Evolutionary conservation across 352 stramenopile species (phyloP).

Genomic region (Phytophthora sp.): DNA sequence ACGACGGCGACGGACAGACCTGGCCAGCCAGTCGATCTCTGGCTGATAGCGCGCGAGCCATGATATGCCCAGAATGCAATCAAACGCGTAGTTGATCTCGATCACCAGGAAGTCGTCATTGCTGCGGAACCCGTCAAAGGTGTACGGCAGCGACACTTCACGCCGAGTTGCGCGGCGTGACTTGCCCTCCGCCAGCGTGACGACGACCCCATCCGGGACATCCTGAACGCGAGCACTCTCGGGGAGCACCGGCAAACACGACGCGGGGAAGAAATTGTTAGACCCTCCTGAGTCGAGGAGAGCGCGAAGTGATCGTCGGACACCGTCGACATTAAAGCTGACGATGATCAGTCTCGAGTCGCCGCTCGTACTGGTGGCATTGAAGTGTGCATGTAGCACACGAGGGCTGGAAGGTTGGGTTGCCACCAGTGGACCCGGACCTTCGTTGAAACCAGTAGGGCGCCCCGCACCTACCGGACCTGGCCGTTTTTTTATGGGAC

Average conservation of each 20-base stretch:
- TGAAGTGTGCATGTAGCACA: constrained; percentile 17
- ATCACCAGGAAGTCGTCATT: constrained; percentile 25
- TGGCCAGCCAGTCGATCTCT: constrained; percentile 4
- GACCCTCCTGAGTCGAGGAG: background rate
- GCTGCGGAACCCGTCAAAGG: background rate
- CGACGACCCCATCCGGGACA: background rate
- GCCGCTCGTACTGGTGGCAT: too few species aligned
- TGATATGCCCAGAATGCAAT: constrained; percentile 35
- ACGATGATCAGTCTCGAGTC: constrained; percentile 23
- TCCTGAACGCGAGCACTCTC: background rate
- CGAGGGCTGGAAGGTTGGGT: constrained; percentile 3
- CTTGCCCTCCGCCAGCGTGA: background rate
- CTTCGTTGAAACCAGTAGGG: constrained; percentile 13
- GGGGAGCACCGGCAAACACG: background rate
- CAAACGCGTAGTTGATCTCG: constrained; percentile 34
- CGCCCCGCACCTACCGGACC: constrained; percentile 2
- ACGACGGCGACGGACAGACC: constrained; percentile 14
- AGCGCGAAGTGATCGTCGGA: background rate
- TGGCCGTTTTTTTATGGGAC: background rate
- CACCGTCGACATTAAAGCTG: constrained; percentile 1
- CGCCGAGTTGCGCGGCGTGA: background rate
- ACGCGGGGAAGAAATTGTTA: background rate
- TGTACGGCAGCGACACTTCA: background rate
- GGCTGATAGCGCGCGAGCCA: constrained; percentile 21
- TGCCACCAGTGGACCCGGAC: background rate